Conservation (phyloP, 2,329 filamentous ascomycete species). For the Botrytis porri region DNA sequence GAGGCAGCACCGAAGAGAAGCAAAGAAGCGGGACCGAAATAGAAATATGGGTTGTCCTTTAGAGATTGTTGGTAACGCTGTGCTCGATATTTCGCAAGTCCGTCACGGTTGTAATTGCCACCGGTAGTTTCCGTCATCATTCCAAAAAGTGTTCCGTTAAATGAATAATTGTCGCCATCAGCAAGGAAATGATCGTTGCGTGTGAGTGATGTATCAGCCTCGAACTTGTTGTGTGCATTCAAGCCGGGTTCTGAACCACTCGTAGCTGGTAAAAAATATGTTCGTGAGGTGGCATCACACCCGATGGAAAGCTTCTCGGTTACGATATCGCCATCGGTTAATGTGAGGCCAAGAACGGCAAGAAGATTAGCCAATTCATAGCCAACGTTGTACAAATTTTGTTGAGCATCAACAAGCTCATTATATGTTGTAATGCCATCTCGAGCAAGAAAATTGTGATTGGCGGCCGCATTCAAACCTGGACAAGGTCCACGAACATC, state of each 20-base stretch:
- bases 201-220: constrained; percentile 50
- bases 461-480: constrained; percentile 43
- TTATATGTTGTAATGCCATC: constrained; percentile 37
- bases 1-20: not conserved
- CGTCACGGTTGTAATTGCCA: constrained; percentile 39
- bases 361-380: constrained; percentile 26
- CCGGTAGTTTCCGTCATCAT: constrained; percentile 33
- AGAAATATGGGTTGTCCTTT: constrained; percentile 30
- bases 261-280: constrained; percentile 29
- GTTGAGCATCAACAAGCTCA: constrained; percentile 33
- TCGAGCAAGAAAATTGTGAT: constrained; percentile 42
- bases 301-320: constrained; percentile 32
- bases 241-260: constrained; percentile 30
- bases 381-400: constrained; percentile 33
- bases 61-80: constrained; percentile 36
- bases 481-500: constrained; percentile 36
- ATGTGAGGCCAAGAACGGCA: constrained; percentile 20
- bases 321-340: constrained; percentile 29
- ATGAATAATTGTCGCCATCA: constrained; percentile 25
- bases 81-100: constrained; percentile 33
- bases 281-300: constrained; percentile 35
- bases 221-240: constrained; percentile 48
- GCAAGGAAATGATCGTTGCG: constrained; percentile 45
- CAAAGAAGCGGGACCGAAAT: constrained; percentile 27
- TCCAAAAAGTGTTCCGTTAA: constrained; percentile 38